Percentiles rank a stretch among this genome's conserved stretches.
phyloP scores from a whole-genome alignment of 2,329 filamentous ascomycete species.

The Leptographium flavum region DNA sequence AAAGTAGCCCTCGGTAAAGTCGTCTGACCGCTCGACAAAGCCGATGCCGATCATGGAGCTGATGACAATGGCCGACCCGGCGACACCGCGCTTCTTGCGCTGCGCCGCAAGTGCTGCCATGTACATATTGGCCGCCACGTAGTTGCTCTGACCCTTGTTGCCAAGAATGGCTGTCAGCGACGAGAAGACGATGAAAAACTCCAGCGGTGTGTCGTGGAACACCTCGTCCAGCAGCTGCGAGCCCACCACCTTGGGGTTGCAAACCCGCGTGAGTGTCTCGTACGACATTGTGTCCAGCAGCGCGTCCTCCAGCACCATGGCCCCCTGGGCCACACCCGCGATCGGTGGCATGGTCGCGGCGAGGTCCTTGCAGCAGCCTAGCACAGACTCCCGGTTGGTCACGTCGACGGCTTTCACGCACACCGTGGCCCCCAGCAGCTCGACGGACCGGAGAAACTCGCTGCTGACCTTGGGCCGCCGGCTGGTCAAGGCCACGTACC shows the following conservation, averaged over 20 bases:
- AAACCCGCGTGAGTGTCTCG: background rate
- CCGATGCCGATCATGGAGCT: background rate
- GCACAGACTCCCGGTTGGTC: background rate
- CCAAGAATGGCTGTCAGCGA: conserved; percentile 23
- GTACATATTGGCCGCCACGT: conserved; percentile 24
- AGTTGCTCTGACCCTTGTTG: conserved; percentile 23
- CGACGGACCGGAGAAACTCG: background rate
- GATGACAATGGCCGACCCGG: background rate
- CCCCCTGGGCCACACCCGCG: conserved; percentile 25
- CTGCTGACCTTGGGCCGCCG: background rate
- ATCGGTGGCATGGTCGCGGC: background rate
- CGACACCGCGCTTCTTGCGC: background rate
- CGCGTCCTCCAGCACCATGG: conserved; percentile 22
- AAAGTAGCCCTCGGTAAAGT: background rate
- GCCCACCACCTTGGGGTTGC: conserved; percentile 8
- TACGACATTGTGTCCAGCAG: background rate
- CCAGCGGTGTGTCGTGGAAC: conserved; percentile 7
- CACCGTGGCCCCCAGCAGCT: background rate
- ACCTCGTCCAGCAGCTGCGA: conserved; percentile 2
- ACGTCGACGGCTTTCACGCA: background rate
- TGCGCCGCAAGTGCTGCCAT: conserved; percentile 12
- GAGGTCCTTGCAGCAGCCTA: too few species aligned
- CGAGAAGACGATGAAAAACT: conserved; percentile 27
- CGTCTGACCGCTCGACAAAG: background rate
- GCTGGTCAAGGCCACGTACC: background rate